Base-by-base conservation (phyloP, 805 yeast genomes). In the Isabelozyma heimii region DNA sequence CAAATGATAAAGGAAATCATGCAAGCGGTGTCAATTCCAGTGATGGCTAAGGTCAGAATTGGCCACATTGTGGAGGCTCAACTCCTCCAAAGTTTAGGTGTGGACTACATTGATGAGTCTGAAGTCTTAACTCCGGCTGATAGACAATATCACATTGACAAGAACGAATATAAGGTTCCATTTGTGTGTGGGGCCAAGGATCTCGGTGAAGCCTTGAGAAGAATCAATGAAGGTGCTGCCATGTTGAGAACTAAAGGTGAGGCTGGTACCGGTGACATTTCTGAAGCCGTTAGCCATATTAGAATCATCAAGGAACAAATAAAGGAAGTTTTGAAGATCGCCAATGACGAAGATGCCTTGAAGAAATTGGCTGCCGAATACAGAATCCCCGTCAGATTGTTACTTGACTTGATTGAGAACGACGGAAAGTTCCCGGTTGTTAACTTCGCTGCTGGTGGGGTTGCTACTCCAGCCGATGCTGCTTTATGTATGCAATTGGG, bases 181-280 rank as follows among this genome's bases (percentile, higher is more conserved):
- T 88, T 87, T 66, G 94, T 87, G 13, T 88, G 94, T 65, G 95
- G 95, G 38, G 89, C 91, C 50, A 84, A 83, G 63, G 81, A 87
- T 68, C 76, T 87, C 49, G 94, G 92, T 41, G 94, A 87, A 67
- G 91, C 92, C 2, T 75, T 87, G 55, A 80, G 94, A 66, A 79
- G 95, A 62, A 76, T 88, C 60, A 71, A 76, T 57, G 95, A 87
- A 68, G 94, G 94, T 56, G 92, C 94, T 37, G 91, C 92, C 30
- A 86, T 87, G 92, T 80, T 87, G 63, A 79, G 94, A 65, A 84
- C 94, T 55, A 87, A 87, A 70, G 95, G 95, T 56, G 95, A 87
- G 66, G 94, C 95, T 35, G 95, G 95, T 42, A 88, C 95, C 37
- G 95, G 95, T 47, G 94, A 87, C 66, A 83, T 87, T 46, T 82